A percentile compares a stretch with the other conserved stretches of the same genome.
These are phyloP conservation scores for Plasmodium sp. DNA, from an alignment of 169 alveolate species.

Conservation along the genomic window DNA sequence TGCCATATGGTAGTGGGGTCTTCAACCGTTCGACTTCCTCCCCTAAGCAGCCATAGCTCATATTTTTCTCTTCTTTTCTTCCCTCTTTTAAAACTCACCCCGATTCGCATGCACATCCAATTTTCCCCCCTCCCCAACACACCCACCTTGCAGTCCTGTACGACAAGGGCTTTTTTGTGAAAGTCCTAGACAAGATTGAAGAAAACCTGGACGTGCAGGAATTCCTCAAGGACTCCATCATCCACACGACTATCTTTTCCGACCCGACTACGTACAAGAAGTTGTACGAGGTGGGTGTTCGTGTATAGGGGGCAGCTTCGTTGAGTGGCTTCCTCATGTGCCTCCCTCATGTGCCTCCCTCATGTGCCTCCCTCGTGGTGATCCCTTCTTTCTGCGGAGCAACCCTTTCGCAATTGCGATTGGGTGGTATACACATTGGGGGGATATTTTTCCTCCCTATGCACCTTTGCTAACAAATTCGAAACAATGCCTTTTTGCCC, in stretches of 20 bases:
- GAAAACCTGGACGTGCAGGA: conserved; percentile 11
- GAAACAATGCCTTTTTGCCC: neutral
- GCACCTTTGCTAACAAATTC: neutral
- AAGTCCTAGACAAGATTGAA: conserved; percentile 12
- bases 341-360: neutral
- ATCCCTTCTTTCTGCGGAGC: neutral
- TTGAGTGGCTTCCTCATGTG: neutral
- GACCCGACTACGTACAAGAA: conserved; percentile 42
- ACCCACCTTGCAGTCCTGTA: conserved; percentile 12
- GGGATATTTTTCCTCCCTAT: neutral
- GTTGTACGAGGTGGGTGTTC: conserved; percentile 29
- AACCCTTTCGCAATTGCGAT: neutral
- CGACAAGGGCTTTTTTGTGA: conserved; percentile 12
- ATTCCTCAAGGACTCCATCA: neutral
- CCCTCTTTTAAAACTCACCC: neutral
- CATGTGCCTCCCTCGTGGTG: neutral
- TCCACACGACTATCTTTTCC: conserved; percentile 46
- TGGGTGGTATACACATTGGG: neutral
- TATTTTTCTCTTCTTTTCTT: neutral
- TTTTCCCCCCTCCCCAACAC: neutral
- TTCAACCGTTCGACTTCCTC: neutral
- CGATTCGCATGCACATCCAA: neutral
- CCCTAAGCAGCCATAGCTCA: neutral
- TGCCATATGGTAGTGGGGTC: neutral
- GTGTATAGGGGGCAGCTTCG: neutral